These are phyloP conservation scores for Aspergillus sp. DNA, from an alignment of 2,329 filamentous ascomycete genomes.

Conservation along the genomic window DNA sequence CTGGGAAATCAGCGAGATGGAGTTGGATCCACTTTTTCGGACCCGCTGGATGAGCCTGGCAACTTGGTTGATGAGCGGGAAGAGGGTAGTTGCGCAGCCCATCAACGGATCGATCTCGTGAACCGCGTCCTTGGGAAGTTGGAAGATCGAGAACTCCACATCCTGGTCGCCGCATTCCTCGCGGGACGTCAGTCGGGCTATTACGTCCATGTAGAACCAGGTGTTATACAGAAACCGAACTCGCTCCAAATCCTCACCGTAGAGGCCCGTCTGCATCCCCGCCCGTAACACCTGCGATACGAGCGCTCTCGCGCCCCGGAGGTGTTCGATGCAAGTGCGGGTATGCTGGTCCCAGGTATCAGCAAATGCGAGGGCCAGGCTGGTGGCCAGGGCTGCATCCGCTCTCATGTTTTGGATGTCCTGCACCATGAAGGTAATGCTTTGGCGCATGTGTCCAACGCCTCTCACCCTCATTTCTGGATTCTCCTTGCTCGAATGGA, in stretches of 20 bases:
- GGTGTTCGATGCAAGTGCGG: constrained; percentile 58
- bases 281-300: constrained; percentile 50
- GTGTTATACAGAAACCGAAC: constrained; percentile 61
- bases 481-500: constrained; percentile 53
- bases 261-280: constrained; percentile 24
- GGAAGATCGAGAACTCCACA: constrained; percentile 29
- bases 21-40: constrained; percentile 46
- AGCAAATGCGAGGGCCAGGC: constrained; percentile 57
- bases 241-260: constrained; percentile 43
- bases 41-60: constrained; percentile 58
- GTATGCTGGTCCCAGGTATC: constrained; percentile 64
- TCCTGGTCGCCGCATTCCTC: constrained; percentile 48
- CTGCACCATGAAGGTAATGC: constrained; percentile 49
- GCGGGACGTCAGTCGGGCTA: constrained; percentile 56
- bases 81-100: constrained; percentile 59
- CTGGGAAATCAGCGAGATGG: constrained; percentile 51
- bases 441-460: constrained; percentile 59
- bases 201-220: constrained; percentile 66
- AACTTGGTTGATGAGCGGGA: constrained; percentile 58
- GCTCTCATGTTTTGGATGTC: constrained; percentile 55
- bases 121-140: constrained; percentile 36
- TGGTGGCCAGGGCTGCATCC: constrained; percentile 60
- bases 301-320: constrained; percentile 57
- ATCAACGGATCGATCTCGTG: constrained; percentile 60
- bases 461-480: constrained; percentile 52